phyloP scores from a whole-genome alignment of 192 early-diverging fungal genomes.

The Backusella sp. region DNA sequence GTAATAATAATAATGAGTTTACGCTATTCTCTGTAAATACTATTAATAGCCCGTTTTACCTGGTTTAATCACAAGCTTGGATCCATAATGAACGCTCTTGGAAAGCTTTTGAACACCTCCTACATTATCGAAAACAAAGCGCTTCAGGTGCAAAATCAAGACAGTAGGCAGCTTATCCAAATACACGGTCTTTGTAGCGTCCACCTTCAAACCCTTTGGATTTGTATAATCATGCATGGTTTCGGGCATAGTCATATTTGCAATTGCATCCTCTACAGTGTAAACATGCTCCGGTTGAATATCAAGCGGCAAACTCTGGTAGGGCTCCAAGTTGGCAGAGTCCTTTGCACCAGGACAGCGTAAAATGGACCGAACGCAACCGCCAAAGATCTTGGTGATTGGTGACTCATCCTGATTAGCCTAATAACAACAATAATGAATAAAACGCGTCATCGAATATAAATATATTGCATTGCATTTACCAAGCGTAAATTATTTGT shows the following conservation, averaged over 20 bases:
- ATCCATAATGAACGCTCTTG: conserved; percentile 79
- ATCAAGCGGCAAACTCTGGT: conserved; percentile 85
- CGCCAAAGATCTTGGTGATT: conserved; percentile 87
- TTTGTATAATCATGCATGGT: conserved; percentile 77
- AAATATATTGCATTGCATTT: conserved; percentile 10
- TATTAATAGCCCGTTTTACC: conserved; percentile 32
- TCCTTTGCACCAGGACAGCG: conserved; percentile 70
- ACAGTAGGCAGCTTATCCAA: conserved; percentile 87
- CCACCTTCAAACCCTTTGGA: conserved; percentile 41
- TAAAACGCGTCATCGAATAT: neutral
- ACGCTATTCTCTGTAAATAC: neutral
- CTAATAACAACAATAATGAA: conserved; percentile 27
- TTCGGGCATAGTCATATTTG: conserved; percentile 75
- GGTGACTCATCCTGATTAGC: conserved; percentile 70
- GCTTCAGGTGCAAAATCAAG: conserved; percentile 91
- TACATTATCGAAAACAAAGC: conserved; percentile 80
- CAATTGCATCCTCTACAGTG: conserved; percentile 84
- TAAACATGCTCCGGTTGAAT: conserved; percentile 69
- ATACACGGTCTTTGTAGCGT: conserved; percentile 81
- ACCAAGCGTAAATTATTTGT: conserved; percentile 59
- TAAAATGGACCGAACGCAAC: conserved; percentile 74
- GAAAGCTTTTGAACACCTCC: conserved; percentile 82
- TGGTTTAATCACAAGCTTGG: conserved; percentile 59
- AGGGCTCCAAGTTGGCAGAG: conserved; percentile 85
- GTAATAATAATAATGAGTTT: neutral